Base-by-base conservation (phyloP, 192 early-diverging fungal genomes). In the Lobosporangium transversale region DNA sequence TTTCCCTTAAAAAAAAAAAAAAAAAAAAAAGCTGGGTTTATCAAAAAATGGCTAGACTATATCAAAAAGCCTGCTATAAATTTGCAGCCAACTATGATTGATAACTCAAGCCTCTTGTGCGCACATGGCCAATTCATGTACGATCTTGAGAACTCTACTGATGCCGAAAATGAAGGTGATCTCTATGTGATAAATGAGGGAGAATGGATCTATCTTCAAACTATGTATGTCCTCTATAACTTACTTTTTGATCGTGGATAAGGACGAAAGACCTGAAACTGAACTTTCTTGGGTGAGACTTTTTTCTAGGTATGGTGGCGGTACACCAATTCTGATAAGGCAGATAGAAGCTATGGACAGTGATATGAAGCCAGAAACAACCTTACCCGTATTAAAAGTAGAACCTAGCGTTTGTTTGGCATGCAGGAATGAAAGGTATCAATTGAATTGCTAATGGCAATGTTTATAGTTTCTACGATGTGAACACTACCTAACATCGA, bases 241-340 rank as follows among this genome's bases (percentile, higher is more conserved):
- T n/a, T n/a, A n/a, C n/a, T n/a, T n/a, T n/a, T n/a, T n/a, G n/a
- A n/a, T n/a, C n/a, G n/a, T n/a, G n/a, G n/a, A n/a, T n/a, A n/a
- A n/a, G n/a, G n/a, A n/a, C n/a, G n/a, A n/a, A n/a, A n/a, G n/a
- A 17, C 40, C 9, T 42, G 9, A 42, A 42, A 42, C 9, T 42
- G 40, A 42, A 17, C 40, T 42, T 42, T 17, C 40, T 42, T 42
- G 10, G 9, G 35, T 9, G n/a, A n/a, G n/a, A n/a, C n/a, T 5
- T 48, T 45, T 15, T 30, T 43, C 10, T 69, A 76, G 73, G 11
- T 76, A 76, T 36, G 59, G 31, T 4, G 64, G 64, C 15, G 73
- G 58, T 1, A 56, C 63, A 1, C 53, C 37, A 11, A 37, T 76
- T 31, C 23, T 47, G 6, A 24, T 66, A 3, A 49, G 15, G 10